Percentiles rank a stretch among this genome's conserved stretches.
These are phyloP conservation scores for Turritis glabra DNA, from an alignment of 345 rosid genomes.

Conservation along the genomic window DNA sequence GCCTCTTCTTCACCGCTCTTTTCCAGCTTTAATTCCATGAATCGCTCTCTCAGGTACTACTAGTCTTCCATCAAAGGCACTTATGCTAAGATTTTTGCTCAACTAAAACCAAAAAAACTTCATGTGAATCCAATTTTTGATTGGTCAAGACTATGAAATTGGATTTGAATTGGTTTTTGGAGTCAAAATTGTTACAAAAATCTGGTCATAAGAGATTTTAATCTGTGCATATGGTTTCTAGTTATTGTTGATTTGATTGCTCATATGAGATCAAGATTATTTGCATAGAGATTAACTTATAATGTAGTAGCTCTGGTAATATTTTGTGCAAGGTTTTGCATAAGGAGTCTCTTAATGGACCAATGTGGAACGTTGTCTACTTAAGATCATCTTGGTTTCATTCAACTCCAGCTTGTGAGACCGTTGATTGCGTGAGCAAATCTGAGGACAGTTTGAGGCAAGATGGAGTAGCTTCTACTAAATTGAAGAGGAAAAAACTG, in stretches of 20 bases:
- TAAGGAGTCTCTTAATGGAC: conserved; percentile 22
- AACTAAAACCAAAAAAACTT: too few species aligned
- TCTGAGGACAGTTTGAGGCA: conserved; percentile 29
- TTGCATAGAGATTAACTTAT: conserved; percentile 36
- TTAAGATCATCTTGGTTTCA: conserved; percentile 49
- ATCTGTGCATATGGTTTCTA: background rate
- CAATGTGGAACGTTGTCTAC: conserved; percentile 2
- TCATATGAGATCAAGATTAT: background rate
- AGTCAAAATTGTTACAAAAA: background rate
- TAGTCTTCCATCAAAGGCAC: conserved; percentile 10
- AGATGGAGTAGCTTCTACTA: conserved; percentile 40
- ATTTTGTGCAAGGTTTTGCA: conserved; percentile 63
- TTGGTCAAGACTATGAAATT: background rate
- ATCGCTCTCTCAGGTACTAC: conserved; percentile 40
- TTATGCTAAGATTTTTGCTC: conserved; percentile 2
- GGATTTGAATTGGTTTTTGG: background rate
- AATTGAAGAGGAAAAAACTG: conserved; percentile 66
- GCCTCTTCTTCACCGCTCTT: background rate
- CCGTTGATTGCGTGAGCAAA: conserved; percentile 23
- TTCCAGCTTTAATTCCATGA: background rate
- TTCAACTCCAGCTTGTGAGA: conserved; percentile 37
- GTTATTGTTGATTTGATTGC: background rate
- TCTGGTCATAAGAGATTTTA: background rate
- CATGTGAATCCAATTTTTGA: background rate
- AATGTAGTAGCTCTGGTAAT: conserved; percentile 58